Evolutionary conservation across 2,329 filamentous ascomycete genomes (phyloP), one percentile per base, ranked within the genome.

Genomic region (Sclerotinia glacialis): DNA sequence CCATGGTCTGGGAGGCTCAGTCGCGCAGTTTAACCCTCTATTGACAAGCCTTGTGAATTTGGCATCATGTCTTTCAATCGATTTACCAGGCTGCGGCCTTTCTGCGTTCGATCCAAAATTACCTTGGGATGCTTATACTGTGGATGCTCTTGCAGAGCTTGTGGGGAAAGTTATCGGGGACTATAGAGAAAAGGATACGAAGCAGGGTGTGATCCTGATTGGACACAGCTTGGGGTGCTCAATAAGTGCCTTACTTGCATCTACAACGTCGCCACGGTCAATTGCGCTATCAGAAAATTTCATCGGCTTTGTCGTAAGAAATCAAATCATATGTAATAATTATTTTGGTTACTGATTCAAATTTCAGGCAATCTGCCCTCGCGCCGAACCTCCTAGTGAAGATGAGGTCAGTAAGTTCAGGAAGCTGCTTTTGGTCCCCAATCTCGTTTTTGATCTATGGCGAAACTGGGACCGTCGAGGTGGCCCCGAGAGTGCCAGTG

Each of bases 201-300:
- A 80, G 0, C 93, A 97, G 76, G 85, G 87, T 4, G 84, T 97
- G 18, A 84, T 97, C 26, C 78, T 97, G 40, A 86, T 98, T 67
- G 92, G 89, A 1, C 95, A 99, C 75, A 97, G 92, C 76, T 90
- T 97, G 86, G 95, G 95, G 8, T 93, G 90, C 67, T 90, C 90
- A 3, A 80, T 97, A 26, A 86, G 89, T 7, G 88, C 91, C 34
- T 80, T 89, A 21, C 80, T 98, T 62, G 89, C 92, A 12, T 71
- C 79, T 69, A 68, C 80, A 77, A 72, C 75, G 69, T 86, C 83
- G 2, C 78, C 83, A 1, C 79, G 87, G 67, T 80, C 78, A 28
- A 80, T 81, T 34, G 76, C 80, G 1, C 73, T 92, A n/a, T 81
- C 85, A 42, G 78, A 87, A 12, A 81, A 91, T 73, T 83, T 96